Evolutionary conservation across 2,329 filamentous ascomycete species (phyloP).

Genomic region (Venturia nashicola): DNA sequence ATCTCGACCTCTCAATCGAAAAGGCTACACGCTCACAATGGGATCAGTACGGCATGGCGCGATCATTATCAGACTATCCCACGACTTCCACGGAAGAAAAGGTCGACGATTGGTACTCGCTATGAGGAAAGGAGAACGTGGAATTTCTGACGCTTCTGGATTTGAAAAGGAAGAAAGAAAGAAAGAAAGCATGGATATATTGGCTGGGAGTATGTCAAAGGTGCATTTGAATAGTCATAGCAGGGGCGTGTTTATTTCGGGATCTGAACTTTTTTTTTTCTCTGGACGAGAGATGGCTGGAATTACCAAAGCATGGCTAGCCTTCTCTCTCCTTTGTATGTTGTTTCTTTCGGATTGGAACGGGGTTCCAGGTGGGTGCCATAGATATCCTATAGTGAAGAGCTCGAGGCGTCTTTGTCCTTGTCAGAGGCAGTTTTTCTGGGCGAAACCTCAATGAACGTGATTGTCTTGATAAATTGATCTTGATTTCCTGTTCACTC

Average conservation of each 20-base stretch:
- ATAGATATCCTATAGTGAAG: slow-evolving; percentile 5
- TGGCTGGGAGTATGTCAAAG: neutral
- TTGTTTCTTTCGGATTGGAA: neutral
- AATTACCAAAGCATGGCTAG: neutral
- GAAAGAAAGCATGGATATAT: neutral
- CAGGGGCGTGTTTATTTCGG: neutral
- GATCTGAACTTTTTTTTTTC: neutral
- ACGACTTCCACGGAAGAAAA: neutral
- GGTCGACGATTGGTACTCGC: neutral
- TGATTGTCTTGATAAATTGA: too few relatives aligned
- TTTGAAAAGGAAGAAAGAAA: neutral
- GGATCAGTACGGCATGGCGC: neutral
- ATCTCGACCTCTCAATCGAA: neutral
- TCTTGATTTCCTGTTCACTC: too few relatives aligned
- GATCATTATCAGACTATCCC: neutral
- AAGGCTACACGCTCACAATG: neutral
- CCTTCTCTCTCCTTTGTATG: neutral
- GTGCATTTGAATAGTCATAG: slow-evolving; percentile 2
- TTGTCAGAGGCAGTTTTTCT: too few relatives aligned
- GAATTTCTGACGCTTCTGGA: neutral
- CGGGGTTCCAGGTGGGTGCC: neutral
- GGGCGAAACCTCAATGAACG: neutral
- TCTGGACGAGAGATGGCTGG: neutral
- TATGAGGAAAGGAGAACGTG: neutral
- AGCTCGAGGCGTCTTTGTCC: neutral